These are phyloP conservation scores for Populus alba DNA, from an alignment of 345 rosid species.

Conservation along the genomic window DNA sequence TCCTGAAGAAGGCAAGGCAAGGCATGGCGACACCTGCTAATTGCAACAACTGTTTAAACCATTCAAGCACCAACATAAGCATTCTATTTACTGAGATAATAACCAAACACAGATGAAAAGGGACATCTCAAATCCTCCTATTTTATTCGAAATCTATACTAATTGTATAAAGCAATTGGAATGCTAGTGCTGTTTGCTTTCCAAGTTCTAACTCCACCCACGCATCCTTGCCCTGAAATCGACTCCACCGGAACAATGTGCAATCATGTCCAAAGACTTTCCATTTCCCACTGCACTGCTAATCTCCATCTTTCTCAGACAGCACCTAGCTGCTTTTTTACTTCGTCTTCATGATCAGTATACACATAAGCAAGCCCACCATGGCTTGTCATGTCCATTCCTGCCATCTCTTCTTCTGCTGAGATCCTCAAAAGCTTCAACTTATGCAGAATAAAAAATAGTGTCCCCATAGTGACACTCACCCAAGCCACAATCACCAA, in stretches of 20 bases:
- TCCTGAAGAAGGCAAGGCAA: neutral
- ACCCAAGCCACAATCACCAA: constrained; percentile 15
- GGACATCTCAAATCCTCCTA: too few relatives aligned
- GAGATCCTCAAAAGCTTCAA: constrained; percentile 16
- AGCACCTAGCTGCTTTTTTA: neutral
- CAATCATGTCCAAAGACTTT: neutral
- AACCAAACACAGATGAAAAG: too few relatives aligned
- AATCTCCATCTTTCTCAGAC: neutral
- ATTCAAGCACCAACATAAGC: too few relatives aligned
- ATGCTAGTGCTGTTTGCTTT: neutral
- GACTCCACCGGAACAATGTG: too few relatives aligned
- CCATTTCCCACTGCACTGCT: neutral
- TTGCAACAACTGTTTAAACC: too few relatives aligned
- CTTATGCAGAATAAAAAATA: constrained; percentile 18
- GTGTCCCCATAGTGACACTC: constrained; percentile 16
- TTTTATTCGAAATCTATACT: too few relatives aligned
- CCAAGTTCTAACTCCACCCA: neutral
- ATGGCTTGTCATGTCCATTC: constrained; percentile 21
- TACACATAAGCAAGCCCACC: constrained; percentile 13
- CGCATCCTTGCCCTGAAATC: too few relatives aligned
- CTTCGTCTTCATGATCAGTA: neutral
- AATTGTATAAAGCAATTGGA: neutral
- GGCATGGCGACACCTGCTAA: too few relatives aligned
- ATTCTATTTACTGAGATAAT: too few relatives aligned
- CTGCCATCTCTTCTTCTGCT: constrained; percentile 19